Evolutionary conservation across 768 basidiomycete genomes (phyloP).

Genomic region (Psilocybe azurescens): DNA sequence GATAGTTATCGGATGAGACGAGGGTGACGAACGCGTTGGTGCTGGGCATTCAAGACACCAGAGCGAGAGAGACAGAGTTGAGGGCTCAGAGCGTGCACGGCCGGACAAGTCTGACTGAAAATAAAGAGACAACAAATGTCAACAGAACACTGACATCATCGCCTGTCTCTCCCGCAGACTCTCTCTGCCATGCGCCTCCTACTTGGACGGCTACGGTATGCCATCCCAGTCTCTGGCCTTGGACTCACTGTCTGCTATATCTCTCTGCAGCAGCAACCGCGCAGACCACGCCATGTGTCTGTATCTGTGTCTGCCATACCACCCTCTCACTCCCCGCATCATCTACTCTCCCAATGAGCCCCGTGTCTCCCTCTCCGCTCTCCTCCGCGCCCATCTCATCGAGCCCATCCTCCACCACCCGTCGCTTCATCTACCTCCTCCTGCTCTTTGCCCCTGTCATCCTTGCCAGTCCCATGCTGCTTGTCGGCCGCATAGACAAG

Average conservation of each 20-base stretch:
- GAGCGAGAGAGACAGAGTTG: slow-evolving; percentile 18
- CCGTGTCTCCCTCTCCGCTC: slow-evolving; percentile 33
- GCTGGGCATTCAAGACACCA: slow-evolving; percentile 54
- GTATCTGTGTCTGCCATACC: neutral
- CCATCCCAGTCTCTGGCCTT: slow-evolving; percentile 51
- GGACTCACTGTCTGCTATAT: slow-evolving; percentile 29
- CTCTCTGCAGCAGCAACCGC: neutral
- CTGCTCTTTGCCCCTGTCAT: slow-evolving; percentile 89
- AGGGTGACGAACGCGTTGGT: slow-evolving; percentile 90
- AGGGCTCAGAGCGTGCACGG: no score
- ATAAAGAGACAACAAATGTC: slow-evolving; percentile 34
- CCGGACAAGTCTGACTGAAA: slow-evolving; percentile 22
- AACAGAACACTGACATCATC: slow-evolving; percentile 33
- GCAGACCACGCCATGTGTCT: neutral
- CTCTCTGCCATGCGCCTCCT: slow-evolving; percentile 54
- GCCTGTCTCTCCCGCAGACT: slow-evolving; percentile 39
- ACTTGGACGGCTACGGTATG: slow-evolving; percentile 38
- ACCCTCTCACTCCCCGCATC: slow-evolving; percentile 23
- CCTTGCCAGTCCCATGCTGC: slow-evolving; percentile 80
- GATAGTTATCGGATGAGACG: slow-evolving; percentile 89
- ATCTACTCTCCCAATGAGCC: slow-evolving; percentile 30
- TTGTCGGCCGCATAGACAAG: slow-evolving; percentile 63
- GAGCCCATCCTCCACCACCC: slow-evolving; percentile 86
- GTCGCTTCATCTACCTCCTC: slow-evolving; percentile 84
- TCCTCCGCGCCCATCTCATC: slow-evolving; percentile 67